Evolutionary conservation across 2,329 filamentous ascomycete species (phyloP).

Genomic region (Trichoderma citrinoviride): DNA sequence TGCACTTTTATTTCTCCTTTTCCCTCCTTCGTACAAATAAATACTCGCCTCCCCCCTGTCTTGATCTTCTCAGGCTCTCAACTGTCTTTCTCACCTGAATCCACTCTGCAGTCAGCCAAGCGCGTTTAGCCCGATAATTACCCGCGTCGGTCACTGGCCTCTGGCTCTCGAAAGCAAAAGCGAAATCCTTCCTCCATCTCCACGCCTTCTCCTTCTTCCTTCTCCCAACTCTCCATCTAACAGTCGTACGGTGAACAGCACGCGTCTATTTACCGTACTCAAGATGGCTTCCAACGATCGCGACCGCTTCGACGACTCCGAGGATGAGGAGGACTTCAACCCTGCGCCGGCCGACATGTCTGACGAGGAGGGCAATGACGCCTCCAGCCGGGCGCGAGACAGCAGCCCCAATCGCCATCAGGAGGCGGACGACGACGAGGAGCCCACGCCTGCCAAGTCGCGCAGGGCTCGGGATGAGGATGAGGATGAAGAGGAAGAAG

Average conservation of each 20-base stretch:
- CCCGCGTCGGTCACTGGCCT: constrained; percentile 20
- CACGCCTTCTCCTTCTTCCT: not conserved
- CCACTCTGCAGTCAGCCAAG: constrained; percentile 3
- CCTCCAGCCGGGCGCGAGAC: constrained; percentile 38
- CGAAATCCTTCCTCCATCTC: constrained; percentile 2
- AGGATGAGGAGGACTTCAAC: constrained; percentile 88
- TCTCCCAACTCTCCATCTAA: not conserved
- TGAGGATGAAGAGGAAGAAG: constrained; percentile 44
- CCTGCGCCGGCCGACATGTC: constrained; percentile 71
- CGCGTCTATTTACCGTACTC: constrained; percentile 19
- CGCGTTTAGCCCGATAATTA: constrained; percentile 23
- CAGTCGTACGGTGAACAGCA: constrained; percentile 11
- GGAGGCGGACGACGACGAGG: constrained; percentile 35
- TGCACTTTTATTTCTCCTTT: not conserved
- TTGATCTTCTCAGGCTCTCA: no score
- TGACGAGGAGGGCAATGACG: constrained; percentile 50
- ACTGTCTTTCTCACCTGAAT: no score
- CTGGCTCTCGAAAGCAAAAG: constrained; percentile 8
- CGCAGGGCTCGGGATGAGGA: constrained; percentile 32
- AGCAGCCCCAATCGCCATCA: constrained; percentile 34
- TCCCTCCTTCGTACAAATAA: not conserved
- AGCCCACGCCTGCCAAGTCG: constrained; percentile 12
- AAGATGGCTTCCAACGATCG: constrained; percentile 49
- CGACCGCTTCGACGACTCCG: constrained; percentile 58
- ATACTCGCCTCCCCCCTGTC: no score